These are phyloP conservation scores for Stereum hirsutum DNA, from an alignment of 1,284 basidiomycete genomes.

Conservation along the genomic window DNA sequence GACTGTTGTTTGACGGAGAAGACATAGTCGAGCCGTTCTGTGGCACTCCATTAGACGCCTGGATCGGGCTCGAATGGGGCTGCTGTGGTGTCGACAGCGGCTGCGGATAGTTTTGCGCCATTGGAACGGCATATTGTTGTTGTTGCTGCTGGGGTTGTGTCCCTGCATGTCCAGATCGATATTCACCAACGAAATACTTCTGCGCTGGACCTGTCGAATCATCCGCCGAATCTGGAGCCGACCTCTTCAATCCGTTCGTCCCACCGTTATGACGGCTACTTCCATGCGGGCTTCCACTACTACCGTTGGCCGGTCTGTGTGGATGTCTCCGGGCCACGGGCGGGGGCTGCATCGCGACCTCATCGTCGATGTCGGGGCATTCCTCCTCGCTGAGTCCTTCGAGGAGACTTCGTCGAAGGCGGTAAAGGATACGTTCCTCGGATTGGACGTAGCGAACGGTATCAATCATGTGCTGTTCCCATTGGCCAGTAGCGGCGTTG, in stretches of 20 bases:
- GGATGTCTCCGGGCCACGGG: no score
- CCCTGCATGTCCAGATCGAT: no score
- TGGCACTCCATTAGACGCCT: no score
- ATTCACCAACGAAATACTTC: conserved; percentile 13
- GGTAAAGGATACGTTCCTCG: conserved; percentile 46
- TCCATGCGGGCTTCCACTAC: no score
- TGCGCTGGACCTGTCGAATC: conserved; percentile 13
- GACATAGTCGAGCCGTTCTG: conserved; percentile 4
- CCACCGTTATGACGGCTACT: no score
- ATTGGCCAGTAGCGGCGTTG: conserved; percentile 40
- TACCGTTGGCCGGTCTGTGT: no score
- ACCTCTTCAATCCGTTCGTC: conserved; percentile 12
- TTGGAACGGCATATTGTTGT: conserved; percentile 8
- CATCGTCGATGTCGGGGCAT: conserved; percentile 44
- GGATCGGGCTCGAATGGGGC: conserved; percentile 7
- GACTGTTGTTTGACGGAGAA: conserved; percentile 1
- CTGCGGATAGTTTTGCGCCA: conserved; percentile 12
- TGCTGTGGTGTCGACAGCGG: conserved; percentile 12
- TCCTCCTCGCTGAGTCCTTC: conserved; percentile 46
- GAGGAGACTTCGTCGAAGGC: conserved; percentile 45
- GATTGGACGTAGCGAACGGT: conserved; percentile 32
- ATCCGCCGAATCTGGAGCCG: conserved; percentile 10
- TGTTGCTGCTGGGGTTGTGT: no score
- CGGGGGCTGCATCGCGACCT: conserved; percentile 42
- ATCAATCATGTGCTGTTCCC: conserved; percentile 43